These are phyloP conservation scores for Pseudotulostoma volvatum DNA, from an alignment of 495 filamentous ascomycete genomes.

Conservation along the genomic window DNA sequence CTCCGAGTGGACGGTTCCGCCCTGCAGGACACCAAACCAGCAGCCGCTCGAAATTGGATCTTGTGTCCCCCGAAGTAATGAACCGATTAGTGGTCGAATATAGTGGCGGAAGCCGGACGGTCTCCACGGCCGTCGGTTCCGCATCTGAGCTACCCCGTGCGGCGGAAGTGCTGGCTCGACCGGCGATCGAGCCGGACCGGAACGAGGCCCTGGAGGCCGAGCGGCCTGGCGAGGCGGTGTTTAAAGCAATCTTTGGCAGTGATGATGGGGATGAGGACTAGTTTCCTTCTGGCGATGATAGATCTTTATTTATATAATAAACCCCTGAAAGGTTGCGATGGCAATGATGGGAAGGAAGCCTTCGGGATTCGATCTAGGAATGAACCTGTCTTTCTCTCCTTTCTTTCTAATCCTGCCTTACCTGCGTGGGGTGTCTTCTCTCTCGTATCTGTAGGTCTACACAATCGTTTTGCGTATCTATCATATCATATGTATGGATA, in stretches of 20 bases:
- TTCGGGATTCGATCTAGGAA: too few species aligned
- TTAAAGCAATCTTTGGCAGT: constrained; percentile 87
- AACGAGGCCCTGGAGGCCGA: constrained; percentile 79
- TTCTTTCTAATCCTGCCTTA: too few species aligned
- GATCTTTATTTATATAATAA: too few species aligned
- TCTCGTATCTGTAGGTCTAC: too few species aligned
- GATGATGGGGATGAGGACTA: constrained; percentile 64
- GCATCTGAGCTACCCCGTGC: neutral
- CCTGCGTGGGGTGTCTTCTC: too few species aligned
- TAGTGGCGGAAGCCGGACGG: constrained; percentile 4
- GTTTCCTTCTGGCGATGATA: too few species aligned
- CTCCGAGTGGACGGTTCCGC: constrained; percentile 17
- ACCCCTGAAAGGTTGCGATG: too few species aligned
- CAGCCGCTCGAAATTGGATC: constrained; percentile 14
- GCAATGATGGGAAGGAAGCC: too few species aligned
- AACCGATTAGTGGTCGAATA: constrained; percentile 21
- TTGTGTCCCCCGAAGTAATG: constrained; percentile 28
- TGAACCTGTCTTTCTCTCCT: too few species aligned
- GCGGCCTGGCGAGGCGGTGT: constrained; percentile 74
- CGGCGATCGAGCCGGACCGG: constrained; percentile 49
- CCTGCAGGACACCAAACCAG: constrained; percentile 21
- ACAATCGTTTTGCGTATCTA: too few species aligned
- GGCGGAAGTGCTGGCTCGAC: neutral
- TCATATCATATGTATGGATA: too few species aligned
- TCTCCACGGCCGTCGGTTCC: constrained; percentile 1